phyloP scores from a whole-genome alignment of 768 basidiomycete species.

The Sistotremastrum suecicum region DNA sequence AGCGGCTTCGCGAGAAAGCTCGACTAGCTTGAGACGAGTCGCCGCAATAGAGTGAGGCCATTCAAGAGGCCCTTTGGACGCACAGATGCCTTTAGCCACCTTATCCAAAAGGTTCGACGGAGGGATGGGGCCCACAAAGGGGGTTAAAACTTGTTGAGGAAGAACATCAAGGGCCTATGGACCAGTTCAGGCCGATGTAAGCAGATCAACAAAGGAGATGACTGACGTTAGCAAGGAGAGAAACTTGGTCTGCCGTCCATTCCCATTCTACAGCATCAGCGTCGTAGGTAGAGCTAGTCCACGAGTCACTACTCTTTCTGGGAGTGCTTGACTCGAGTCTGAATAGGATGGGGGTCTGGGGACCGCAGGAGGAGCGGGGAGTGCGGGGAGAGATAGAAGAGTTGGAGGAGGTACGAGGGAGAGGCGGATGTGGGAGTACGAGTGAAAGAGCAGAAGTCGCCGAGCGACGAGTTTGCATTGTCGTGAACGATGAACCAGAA shows the following conservation, averaged over 20 bases:
- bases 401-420: constrained; percentile 25
- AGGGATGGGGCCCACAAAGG: constrained; percentile 72
- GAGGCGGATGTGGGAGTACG: constrained; percentile 45
- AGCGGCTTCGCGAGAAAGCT: constrained; percentile 50
- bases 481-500: constrained; percentile 1
- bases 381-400: constrained; percentile 5
- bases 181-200: background rate
- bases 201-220: constrained; percentile 3
- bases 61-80: constrained; percentile 60
- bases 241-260: constrained; percentile 51
- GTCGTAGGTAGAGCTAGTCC: constrained; percentile 69
- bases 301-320: constrained; percentile 69
- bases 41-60: constrained; percentile 78
- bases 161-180: constrained; percentile 67
- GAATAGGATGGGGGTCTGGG: constrained; percentile 38
- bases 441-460: constrained; percentile 42
- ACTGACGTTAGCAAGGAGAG: constrained; percentile 52
- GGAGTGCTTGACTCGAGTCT: constrained; percentile 31
- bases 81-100: constrained; percentile 62
- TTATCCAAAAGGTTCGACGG: constrained; percentile 80
- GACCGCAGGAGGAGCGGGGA: constrained; percentile 41
- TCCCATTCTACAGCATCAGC: constrained; percentile 43
- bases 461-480: constrained; percentile 40
- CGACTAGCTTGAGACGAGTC: constrained; percentile 71
- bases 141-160: constrained; percentile 72